Evolutionary conservation across 1,284 basidiomycete genomes (phyloP), one percentile per base, ranked within the genome.

Genomic region (Boletellus sp.): DNA sequence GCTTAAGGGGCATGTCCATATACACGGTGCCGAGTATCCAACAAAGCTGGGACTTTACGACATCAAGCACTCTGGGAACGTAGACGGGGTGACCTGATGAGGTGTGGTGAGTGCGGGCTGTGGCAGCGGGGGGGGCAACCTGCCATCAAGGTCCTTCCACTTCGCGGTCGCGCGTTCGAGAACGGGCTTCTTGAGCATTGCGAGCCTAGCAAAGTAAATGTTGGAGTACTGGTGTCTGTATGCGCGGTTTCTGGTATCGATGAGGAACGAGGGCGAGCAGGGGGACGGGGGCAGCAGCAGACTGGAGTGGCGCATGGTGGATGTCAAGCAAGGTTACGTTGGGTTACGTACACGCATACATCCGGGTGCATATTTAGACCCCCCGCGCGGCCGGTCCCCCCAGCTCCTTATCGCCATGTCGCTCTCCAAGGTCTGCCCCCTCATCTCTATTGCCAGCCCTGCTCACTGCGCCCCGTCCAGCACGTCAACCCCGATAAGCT

Each of bases 1-100:
- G 95, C 65, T 99, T 99, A 47, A 97, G 76, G 4, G 91, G 91
- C 96, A 99, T 98, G 52, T 96, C 90, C 79, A 96, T 87, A 68
- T 98, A 99, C 2, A 98, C 82, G 0, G 95, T 99, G 2, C 95
- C 95, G 48, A 96, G 75, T 51, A 99, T 80, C 67, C 88, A 97
- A 68, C 91, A 96, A 42, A 95, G 70, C 55, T 89, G 75, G 0
- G 86, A 86, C 57, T 91, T 89, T 41, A 84, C 73, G 4, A 99
- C 84, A 47, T 99, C 94, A 4, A 99, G 80, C 6, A 98, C 90
- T 27, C 94, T 79, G 14, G 86, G 80, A 19, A 96, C 79, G 30
- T 89, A 77, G 8, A 79, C 69, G 1, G 94, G 91, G 26, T 79
- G 76, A 8, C 82, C 89, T 90, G 53, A 10, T 19, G 32, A 29